Evolutionary conservation across 257 asterid species (phyloP), one percentile per base, ranked within the genome.

Genomic region (Plantago ovata): DNA sequence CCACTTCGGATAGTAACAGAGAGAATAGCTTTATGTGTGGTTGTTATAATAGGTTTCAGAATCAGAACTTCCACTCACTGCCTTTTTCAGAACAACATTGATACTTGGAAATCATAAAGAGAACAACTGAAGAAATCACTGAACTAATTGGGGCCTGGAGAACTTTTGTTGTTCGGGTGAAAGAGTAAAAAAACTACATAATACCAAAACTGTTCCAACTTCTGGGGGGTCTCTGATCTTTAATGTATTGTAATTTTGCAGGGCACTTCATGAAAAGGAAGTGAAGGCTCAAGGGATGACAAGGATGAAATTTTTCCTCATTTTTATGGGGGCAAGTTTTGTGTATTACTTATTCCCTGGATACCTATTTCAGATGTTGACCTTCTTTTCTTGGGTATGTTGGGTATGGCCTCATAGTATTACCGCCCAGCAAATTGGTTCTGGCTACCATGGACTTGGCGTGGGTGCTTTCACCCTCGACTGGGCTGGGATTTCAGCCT

Each of bases 401-500:
- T 93, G 99, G 99, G 89, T 62, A 6, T 93, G 84, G 81, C 99
- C 99, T 38, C 81, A 32, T 21, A 93, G 95, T 68, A 84, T 93
- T 64, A 89, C 97, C 0, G 99, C 97, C 16, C 99, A 93, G 76
- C 99, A 93, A 69, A 84, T 93, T 19, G 99, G 97, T 9, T 93
- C 99, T 0, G 96, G 95, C 0, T 86, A 93, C 77, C 95, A 84
- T 33, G 99, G 99, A 3, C 94, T 93, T 10, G 99, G 99, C 3
- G 53, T 93, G 70, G 99, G 99, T 14, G 97, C 97, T n/a, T 89
- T 93, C 80, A 93, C 97, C 23, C 91, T 93, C 2, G 99, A 93
- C 64, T 93, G 99, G 99, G 99, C 99, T 0, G 99, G 99, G 11
- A 93, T 93, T 64, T 81, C 96, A 0, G 99, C 99, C 38, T 93